These are phyloP conservation scores for Schwanniomyces sp. DNA, from an alignment of 805 yeast species.

Conservation along the genomic window DNA sequence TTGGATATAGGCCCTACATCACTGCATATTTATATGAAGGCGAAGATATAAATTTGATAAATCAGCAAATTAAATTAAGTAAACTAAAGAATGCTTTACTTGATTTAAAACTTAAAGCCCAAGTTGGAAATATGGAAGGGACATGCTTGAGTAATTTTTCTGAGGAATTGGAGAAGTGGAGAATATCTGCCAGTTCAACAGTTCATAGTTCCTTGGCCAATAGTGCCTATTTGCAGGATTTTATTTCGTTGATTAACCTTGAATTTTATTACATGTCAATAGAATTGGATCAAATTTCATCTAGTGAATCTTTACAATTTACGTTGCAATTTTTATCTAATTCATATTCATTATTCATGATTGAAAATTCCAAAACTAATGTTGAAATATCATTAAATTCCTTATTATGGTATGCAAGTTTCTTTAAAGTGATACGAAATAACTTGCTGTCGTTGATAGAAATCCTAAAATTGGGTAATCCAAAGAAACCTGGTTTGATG, in stretches of 20 bases:
- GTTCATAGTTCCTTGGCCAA: slow-evolving; percentile 26
- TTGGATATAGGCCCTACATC: slow-evolving; percentile 15
- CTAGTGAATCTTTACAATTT: slow-evolving; percentile 39
- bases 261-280: slow-evolving; percentile 39
- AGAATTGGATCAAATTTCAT: slow-evolving; percentile 40
- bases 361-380: slow-evolving; percentile 14
- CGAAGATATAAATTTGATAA: slow-evolving; percentile 19
- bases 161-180: slow-evolving; percentile 38
- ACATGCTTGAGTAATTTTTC: slow-evolving; percentile 17
- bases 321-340: slow-evolving; percentile 41
- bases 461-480: slow-evolving; percentile 8
- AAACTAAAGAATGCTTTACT: slow-evolving; percentile 26
- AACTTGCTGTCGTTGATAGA: slow-evolving; percentile 22
- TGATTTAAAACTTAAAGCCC: slow-evolving; percentile 10
- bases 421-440: slow-evolving; percentile 36
- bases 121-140: background rate
- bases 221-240: slow-evolving; percentile 30
- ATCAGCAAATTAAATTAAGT: slow-evolving; percentile 22
- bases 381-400: slow-evolving; percentile 18
- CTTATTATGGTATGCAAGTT: slow-evolving; percentile 34
- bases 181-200: slow-evolving; percentile 25
- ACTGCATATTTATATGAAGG: slow-evolving; percentile 13
- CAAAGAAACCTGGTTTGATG: slow-evolving; percentile 14
- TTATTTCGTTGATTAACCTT: slow-evolving; percentile 32
- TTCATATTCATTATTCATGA: slow-evolving; percentile 34